Base-by-base conservation (phyloP, 2,329 filamentous ascomycete genomes). In the Aphanoascus verrucosus region DNA sequence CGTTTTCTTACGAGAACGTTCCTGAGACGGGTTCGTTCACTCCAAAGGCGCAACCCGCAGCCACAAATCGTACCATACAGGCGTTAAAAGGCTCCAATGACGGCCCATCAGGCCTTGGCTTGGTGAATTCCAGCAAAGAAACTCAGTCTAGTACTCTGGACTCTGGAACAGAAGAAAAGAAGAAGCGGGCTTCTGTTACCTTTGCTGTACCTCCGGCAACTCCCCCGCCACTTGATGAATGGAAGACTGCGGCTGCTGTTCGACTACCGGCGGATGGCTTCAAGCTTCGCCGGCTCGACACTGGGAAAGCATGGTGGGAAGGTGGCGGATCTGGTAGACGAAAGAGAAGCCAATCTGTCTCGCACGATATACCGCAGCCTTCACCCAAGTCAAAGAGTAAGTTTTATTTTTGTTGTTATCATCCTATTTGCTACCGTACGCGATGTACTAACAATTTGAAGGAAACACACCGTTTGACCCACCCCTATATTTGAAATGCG, bases 401-500 rank as follows among this genome's bases (percentile, higher is more conserved):
- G 65, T 28, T 15, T 20, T 42, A 19, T 14, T 9, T 28, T 38
- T 15, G 8, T 11, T 14, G 31, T n/a, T 6, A 50, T 34, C 23
- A 2, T 2, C 5, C 5, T 17, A 3, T 50, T 6, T 31, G 20
- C n/a, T 5, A 32, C 17, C 8, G 2, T 17, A 17, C 19, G 5
- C 77, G 74, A 72, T 38, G 78, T 79, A 4, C 60, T 43, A 49
- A 56, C 44, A 4, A 35, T 49, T 47, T 40, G 23, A 28, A 68
- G 60, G 59, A 54, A 61, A 62, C 14, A 88, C 86, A 15, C 78
- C 79, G 55, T 98, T 97, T 69, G 86, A 86, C 60, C 93, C 93
- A 19, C 78, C 81, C 2, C 70, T 98, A 37, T 90, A 87, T 65
- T 75, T 98, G 52, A 90, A 89, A 68, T 95, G 91, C 63, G 93